Percentiles rank a stretch among this genome's conserved stretches.
phyloP scores from a whole-genome alignment of 2,329 filamentous ascomycete genomes.

The Penicillium sp. region DNA sequence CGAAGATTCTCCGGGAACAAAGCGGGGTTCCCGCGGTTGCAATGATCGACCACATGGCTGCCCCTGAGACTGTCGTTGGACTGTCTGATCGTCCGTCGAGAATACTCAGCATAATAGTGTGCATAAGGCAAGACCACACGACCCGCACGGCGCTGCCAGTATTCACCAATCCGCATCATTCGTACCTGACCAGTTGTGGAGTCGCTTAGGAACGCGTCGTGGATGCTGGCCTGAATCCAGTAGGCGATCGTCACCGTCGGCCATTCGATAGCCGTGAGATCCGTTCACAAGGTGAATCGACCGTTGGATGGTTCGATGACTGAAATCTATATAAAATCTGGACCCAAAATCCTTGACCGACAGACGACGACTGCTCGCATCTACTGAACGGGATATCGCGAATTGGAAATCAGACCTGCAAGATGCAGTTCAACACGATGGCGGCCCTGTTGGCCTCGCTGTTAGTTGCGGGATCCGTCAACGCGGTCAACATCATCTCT shows the following conservation, averaged over 20 bases:
- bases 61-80: slow-evolving; percentile 9
- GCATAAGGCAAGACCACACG: slow-evolving; percentile 4
- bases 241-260: slow-evolving; percentile 5
- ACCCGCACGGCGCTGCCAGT: not conserved
- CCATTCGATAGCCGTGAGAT: slow-evolving; percentile 11
- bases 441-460: slow-evolving; percentile 21
- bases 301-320: not conserved
- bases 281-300: not conserved
- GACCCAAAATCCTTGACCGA: slow-evolving; percentile 1
- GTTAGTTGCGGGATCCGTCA: slow-evolving; percentile 26
- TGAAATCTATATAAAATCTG: not conserved
- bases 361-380: not conserved
- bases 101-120: not conserved
- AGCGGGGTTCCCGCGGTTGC: slow-evolving; percentile 1
- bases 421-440: slow-evolving; percentile 31
- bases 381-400: not conserved
- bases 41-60: slow-evolving; percentile 12
- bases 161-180: not conserved
- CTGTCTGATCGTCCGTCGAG: not conserved
- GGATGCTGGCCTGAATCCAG: slow-evolving; percentile 8
- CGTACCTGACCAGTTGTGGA: not conserved
- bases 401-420: not conserved
- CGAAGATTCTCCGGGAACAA: not conserved
- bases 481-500: slow-evolving; percentile 63
- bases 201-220: slow-evolving; percentile 10